phyloP scores from a whole-genome alignment of 495 filamentous ascomycete species.

The Cercophora scortea region DNA sequence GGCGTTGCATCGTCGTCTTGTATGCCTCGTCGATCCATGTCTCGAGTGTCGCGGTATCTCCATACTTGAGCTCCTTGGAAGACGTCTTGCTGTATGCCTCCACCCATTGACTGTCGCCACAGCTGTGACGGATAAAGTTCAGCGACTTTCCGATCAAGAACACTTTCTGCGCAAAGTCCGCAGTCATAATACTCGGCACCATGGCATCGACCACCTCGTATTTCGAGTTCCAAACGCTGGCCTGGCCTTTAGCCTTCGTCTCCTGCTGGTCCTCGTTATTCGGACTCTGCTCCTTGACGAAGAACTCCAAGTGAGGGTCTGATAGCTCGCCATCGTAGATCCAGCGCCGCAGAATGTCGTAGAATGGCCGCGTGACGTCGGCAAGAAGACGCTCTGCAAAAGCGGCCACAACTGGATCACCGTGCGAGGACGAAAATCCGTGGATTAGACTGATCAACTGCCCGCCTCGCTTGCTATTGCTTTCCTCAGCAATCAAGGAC shows the following conservation, averaged over 20 bases:
- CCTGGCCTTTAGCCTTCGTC: slow-evolving; percentile 57
- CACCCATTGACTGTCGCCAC: slow-evolving; percentile 90
- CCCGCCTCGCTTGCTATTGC: slow-evolving; percentile 77
- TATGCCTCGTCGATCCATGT: slow-evolving; percentile 94
- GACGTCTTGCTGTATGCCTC: slow-evolving; percentile 91
- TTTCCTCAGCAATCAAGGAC: slow-evolving; percentile 88
- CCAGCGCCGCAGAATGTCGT: slow-evolving; percentile 93
- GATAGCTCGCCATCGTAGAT: slow-evolving; percentile 97
- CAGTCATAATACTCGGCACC: slow-evolving; percentile 86
- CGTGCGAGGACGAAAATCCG: slow-evolving; percentile 84
- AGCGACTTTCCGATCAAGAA: slow-evolving; percentile 96
- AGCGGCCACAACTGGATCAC: slow-evolving; percentile 86
- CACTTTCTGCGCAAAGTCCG: slow-evolving; percentile 88
- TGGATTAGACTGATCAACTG: slow-evolving; percentile 93
- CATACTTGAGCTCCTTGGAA: slow-evolving; percentile 87
- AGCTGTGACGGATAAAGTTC: slow-evolving; percentile 96
- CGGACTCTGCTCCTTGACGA: slow-evolving; percentile 67
- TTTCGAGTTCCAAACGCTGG: slow-evolving; percentile 96
- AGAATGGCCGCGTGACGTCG: slow-evolving; percentile 94
- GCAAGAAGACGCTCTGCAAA: slow-evolving; percentile 89
- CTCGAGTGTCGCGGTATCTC: slow-evolving; percentile 86
- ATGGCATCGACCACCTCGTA: slow-evolving; percentile 80
- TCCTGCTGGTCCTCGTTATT: slow-evolving; percentile 37
- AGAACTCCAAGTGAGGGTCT: slow-evolving; percentile 94
- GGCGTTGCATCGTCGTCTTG: slow-evolving; percentile 89